These are phyloP conservation scores for Escallonia rubra DNA, from an alignment of 129 eudicot species.

Conservation along the genomic window DNA sequence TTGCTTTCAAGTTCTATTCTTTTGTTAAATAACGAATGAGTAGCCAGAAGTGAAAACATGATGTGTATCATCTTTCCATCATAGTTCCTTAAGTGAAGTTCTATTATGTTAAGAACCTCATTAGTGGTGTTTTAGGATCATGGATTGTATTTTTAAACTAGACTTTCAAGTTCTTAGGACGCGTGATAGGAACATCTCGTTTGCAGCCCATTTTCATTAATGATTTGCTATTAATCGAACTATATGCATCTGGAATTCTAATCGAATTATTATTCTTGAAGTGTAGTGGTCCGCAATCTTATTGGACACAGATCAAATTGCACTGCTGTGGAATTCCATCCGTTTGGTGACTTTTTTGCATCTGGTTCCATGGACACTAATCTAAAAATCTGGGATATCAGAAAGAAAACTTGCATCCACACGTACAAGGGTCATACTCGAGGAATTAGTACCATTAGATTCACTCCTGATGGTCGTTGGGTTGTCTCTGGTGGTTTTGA, in stretches of 20 bases:
- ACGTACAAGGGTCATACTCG: conserved; percentile 84
- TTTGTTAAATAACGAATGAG: not conserved
- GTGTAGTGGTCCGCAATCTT: conserved; percentile 77
- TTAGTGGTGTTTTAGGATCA: too few relatives aligned
- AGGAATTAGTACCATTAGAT: conserved; percentile 76
- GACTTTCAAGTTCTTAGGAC: too few relatives aligned
- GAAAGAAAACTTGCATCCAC: conserved; percentile 92
- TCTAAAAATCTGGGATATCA: conserved; percentile 87
- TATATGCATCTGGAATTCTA: conserved; percentile 8
- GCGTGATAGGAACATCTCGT: not conserved
- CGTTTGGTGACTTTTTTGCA: conserved; percentile 93
- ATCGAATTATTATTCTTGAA: conserved; percentile 35
- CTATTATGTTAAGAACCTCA: too few relatives aligned
- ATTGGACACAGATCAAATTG: conserved; percentile 84
- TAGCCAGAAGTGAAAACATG: not conserved
- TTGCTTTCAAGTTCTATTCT: not conserved
- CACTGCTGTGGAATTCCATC: conserved; percentile 82
- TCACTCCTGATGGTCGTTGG: conserved; percentile 97
- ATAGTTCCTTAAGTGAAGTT: too few relatives aligned
- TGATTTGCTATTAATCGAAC: not conserved
- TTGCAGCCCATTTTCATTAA: not conserved
- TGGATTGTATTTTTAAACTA: too few relatives aligned
- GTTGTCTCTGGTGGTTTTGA: conserved; percentile 95
- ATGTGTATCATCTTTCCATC: not conserved
- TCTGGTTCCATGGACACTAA: conserved; percentile 94